These are phyloP conservation scores for Auriscalpium orientale DNA, from an alignment of 768 basidiomycete genomes.

Conservation along the genomic window DNA sequence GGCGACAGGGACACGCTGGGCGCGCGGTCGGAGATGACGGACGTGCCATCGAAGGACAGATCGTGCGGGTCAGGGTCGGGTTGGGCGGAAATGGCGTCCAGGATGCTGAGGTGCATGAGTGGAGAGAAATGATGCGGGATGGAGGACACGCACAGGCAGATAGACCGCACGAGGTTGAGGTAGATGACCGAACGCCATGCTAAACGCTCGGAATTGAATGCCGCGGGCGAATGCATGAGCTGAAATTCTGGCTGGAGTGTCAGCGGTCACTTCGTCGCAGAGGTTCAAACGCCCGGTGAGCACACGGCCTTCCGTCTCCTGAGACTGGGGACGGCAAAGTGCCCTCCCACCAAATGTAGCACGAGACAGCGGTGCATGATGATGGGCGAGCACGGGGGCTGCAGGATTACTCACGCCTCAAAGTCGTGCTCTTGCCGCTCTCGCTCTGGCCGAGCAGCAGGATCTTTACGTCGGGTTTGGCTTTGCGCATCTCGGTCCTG, in stretches of 20 bases:
- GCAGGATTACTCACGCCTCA: slow-evolving; percentile 63
- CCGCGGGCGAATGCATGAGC: slow-evolving; percentile 66
- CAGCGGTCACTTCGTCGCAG: too few species aligned
- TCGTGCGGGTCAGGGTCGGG: slow-evolving; percentile 44
- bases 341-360: too few species aligned
- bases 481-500: slow-evolving; percentile 49
- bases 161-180: slow-evolving; percentile 77
- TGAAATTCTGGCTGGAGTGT: slow-evolving; percentile 58
- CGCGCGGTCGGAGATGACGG: slow-evolving; percentile 40
- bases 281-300: neutral
- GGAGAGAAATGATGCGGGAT: slow-evolving; percentile 2
- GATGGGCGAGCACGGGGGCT: too few species aligned
- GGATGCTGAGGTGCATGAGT: slow-evolving; percentile 39
- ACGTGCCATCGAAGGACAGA: slow-evolving; percentile 39
- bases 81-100: slow-evolving; percentile 68
- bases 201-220: slow-evolving; percentile 72
- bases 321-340: too few species aligned
- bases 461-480: slow-evolving; percentile 61
- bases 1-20: slow-evolving; percentile 21
- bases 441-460: slow-evolving; percentile 83
- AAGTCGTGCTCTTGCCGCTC: slow-evolving; percentile 82
- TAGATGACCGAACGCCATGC: slow-evolving; percentile 88
- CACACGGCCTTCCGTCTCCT: neutral
- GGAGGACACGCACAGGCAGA: slow-evolving; percentile 50
- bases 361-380: too few species aligned